Percentiles rank a stretch among this genome's conserved stretches.
Evolutionary conservation across 208 protist genomes (phyloP).

Genomic region (Herpetomonas samuelpessoai): DNA sequence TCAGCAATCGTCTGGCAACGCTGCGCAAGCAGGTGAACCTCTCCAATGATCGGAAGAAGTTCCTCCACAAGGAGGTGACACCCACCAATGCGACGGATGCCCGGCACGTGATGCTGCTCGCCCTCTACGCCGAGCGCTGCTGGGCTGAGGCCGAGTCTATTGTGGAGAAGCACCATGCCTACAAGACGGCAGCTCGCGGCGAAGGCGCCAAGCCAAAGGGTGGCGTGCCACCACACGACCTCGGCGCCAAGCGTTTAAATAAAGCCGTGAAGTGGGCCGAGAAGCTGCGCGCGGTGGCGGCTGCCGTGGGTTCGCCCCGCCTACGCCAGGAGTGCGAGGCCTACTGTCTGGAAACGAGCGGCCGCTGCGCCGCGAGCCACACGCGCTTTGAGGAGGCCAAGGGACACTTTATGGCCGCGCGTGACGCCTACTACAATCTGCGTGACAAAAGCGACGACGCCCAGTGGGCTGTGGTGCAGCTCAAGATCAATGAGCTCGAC

Average conservation of each 20-base stretch:
- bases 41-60: constrained; percentile 76
- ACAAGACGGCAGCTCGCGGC: constrained; percentile 20
- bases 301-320: constrained; percentile 44
- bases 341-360: constrained; percentile 59
- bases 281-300: constrained; percentile 48
- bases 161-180: constrained; percentile 47
- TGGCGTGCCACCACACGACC: constrained; percentile 48
- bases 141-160: constrained; percentile 75
- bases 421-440: constrained; percentile 44
- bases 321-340: constrained; percentile 51
- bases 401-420: constrained; percentile 42
- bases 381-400: constrained; percentile 57
- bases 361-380: constrained; percentile 47
- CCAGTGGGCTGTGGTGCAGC: constrained; percentile 34
- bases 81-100: constrained; percentile 49
- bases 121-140: constrained; percentile 81
- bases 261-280: constrained; percentile 80
- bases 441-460: constrained; percentile 22
- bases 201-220: constrained; percentile 44
- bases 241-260: constrained; percentile 85
- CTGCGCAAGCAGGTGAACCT: constrained; percentile 74
- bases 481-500: constrained; percentile 78
- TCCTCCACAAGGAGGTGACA: constrained; percentile 74
- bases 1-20: constrained; percentile 70
- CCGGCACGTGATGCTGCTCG: constrained; percentile 72